phyloP scores from a whole-genome alignment of 192 early-diverging fungal genomes.

The Linnemannia exigua region DNA sequence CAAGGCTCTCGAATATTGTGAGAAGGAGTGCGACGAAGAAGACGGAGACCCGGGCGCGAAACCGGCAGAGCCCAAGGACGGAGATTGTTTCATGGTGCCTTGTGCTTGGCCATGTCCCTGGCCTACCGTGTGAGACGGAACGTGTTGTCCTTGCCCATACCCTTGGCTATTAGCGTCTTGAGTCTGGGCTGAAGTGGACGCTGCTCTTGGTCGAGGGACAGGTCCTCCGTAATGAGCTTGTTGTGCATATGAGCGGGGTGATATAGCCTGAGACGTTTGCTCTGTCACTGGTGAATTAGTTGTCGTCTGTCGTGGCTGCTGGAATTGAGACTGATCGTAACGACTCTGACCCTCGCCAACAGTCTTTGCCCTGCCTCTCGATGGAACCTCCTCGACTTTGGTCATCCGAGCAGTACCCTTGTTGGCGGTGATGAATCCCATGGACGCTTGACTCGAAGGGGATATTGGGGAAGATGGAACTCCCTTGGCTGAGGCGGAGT shows the following conservation, averaged over 20 bases:
- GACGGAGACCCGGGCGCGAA: background rate
- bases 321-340: conserved; percentile 25
- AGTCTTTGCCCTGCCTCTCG: background rate
- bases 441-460: conserved; percentile 17
- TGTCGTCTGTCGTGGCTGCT: background rate
- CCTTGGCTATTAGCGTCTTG: background rate
- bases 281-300: background rate
- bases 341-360: background rate
- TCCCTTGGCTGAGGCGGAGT: background rate
- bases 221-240: conserved; percentile 25
- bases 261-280: background rate
- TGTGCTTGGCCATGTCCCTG: conserved; percentile 7
- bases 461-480: conserved; percentile 23
- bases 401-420: background rate
- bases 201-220: conserved; percentile 19
- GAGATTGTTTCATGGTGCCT: conserved; percentile 21
- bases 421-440: background rate
- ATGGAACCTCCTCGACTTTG: background rate
- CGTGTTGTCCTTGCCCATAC: conserved; percentile 1
- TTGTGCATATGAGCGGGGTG: background rate
- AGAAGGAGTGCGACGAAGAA: background rate
- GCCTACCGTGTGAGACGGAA: background rate
- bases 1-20: conserved; percentile 8
- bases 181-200: background rate
- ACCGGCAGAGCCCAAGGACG: conserved; percentile 5